A percentile compares a stretch with the other conserved stretches of the same genome.
Evolutionary conservation across 495 filamentous ascomycete genomes (phyloP).

Genomic region (Penicillium argentinense): DNA sequence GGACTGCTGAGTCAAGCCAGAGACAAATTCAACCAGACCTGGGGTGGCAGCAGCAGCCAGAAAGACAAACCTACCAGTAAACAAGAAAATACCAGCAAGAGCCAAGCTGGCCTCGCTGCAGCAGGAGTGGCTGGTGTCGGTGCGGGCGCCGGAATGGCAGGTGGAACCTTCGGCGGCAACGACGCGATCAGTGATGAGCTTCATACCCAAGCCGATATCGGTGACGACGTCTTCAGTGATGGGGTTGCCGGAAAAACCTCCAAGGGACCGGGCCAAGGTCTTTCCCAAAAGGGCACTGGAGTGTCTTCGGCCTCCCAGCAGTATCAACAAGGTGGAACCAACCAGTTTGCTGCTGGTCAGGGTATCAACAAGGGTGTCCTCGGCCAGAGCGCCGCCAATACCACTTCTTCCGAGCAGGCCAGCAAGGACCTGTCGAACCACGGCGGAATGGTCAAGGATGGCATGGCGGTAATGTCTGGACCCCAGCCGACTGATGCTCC

Average conservation of each 20-base stretch:
- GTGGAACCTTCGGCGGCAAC: background rate
- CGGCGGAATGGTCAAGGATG: constrained; percentile 2
- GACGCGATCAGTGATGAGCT: constrained; percentile 13
- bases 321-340: constrained; percentile 2
- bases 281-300: background rate
- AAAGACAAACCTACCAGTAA: background rate
- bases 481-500: background rate
- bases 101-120: background rate
- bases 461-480: constrained; percentile 5
- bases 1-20: background rate
- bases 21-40: background rate
- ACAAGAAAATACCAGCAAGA: background rate
- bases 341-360: background rate
- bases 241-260: background rate
- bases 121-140: background rate
- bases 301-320: background rate
- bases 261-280: background rate
- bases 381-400: background rate
- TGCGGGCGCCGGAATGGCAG: too few species aligned
- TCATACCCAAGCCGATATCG: constrained; percentile 7
- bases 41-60: background rate
- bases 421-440: constrained; percentile 1
- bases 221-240: constrained; percentile 15
- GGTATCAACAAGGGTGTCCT: background rate
- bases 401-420: background rate